Evolutionary conservation across 2,329 filamentous ascomycete genomes (phyloP), one percentile per base, ranked within the genome.

Genomic region (Nemania bipapillata): DNA sequence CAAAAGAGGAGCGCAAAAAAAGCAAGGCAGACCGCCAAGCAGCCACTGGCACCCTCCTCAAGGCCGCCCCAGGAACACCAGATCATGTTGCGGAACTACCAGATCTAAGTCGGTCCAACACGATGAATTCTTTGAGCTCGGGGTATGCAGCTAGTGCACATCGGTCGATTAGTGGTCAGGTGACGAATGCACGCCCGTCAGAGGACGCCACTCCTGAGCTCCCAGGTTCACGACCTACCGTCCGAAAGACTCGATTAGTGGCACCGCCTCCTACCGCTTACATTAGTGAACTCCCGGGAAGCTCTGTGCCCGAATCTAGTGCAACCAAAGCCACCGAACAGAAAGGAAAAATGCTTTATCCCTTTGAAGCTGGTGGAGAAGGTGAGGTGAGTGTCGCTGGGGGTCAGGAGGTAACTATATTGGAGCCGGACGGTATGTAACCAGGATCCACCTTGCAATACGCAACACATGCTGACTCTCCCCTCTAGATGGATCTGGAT

Each of bases 1-100:
- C 86, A 71, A 99, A 98, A 81, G 96, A 98, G 70, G 94, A 97
- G 75, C 94, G 91, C 83, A 99, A 97, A 85, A 96, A 94, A 76
- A 86, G 97, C 74, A 98, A 98, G 81, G 86, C 87, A 49, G 91
- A 94, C 78, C 88, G 94, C 69, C 95, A 98, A 81, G 91, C 92
- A 67, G 86, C 90, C 4, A 91, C 94, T 12, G 92, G 91, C 75
- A 82, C 88, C 35, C 78, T 87, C 26, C 79, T 88, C 6, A 83
- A 83, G 47, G 83, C 87, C 0, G 80, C 80, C 22, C 78, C 81
- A n/a, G 82, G 81, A n/a, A 78, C 82, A 6, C 77, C 82, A 15
- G 81, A 85, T 20, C 85, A 86, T 40, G 82, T 86, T 17, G 83
- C 89, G 3, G 90, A 92, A 66, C 83, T 90, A 60, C 90, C 92